Base-by-base conservation (phyloP, 176 grass and related monocot genomes). In the Aegilops speltoides region DNA sequence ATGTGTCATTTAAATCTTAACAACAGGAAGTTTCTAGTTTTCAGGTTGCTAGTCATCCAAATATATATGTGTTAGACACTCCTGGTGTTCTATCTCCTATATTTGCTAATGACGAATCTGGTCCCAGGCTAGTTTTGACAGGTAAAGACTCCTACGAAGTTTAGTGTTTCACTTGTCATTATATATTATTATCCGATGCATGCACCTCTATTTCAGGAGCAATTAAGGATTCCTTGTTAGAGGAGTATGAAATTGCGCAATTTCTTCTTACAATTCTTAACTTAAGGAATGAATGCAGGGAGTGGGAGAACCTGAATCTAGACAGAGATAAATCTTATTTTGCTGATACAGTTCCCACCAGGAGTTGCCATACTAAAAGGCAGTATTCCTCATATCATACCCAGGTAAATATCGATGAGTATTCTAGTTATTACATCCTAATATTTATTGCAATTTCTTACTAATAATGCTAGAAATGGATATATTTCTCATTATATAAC, bases 41-140 rank as follows among this genome's bases (percentile, higher is more conserved):
- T 50, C 89, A 94, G 95, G 89, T 97, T 67, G 88, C 86, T 69
- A 94, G 88, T 41, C 95, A 91, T 92, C 92, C 92, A 2, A 97
- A 94, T 86, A 92, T 94, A 78, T 97, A 91, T 72, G 74, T 92
- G 75, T 83, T 97, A 85, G 92, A 92, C 54, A 91, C 88, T 22
- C 95, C 90, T 20, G 95, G 92, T 77, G 52, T 97, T 85, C 81
- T 92, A 43, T 87, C 77, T 38, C 88, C 81, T 37, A 86, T 46
- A 80, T 79, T 92, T 81, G 40, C 23, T 26, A 19, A 85, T 76
- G 86, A 83, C 68, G 88, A 87, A 46, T 89, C 26, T 31, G 78
- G 81, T 29, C 73, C 86, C 17, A 89, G 40, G 85, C 81, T 97
- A 74, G 74, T 87, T 50, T 86, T 97, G 76, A 94, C 86, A 83